Evolutionary conservation across 169 alveolate species (phyloP).

Genomic region (Eimeria praecox): DNA sequence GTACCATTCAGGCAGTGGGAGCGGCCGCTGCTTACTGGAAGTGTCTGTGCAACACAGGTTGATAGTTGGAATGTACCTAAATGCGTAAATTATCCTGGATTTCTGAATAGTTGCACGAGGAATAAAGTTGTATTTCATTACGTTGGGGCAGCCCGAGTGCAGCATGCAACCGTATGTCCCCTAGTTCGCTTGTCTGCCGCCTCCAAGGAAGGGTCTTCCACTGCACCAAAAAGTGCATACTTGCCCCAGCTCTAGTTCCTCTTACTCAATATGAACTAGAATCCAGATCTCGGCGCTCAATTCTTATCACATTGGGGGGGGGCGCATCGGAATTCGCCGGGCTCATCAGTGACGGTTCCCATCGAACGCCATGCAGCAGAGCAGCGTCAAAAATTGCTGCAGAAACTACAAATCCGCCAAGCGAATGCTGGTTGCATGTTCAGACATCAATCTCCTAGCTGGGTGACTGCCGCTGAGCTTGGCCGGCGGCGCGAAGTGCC

Average conservation of each 20-base stretch:
- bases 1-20: not conserved
- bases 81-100: not conserved
- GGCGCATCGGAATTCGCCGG: not conserved
- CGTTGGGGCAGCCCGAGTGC: not conserved
- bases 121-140: not conserved
- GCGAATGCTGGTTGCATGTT: not conserved
- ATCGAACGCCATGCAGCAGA: not conserved
- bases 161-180: not conserved
- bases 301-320: not conserved
- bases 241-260: not conserved
- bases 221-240: not conserved
- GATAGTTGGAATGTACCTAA: conserved; percentile 14
- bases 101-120: not conserved
- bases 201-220: not conserved
- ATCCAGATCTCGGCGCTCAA: not conserved
- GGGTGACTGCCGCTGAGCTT: not conserved
- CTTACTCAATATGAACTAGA: conserved; percentile 29
- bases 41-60: not conserved
- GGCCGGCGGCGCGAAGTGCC: not conserved
- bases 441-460: not conserved
- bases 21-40: conserved; percentile 7
- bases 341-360: conserved; percentile 21
- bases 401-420: not conserved
- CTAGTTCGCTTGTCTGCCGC: conserved; percentile 16
- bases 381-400: not conserved